phyloP scores from a whole-genome alignment of 2,329 filamentous ascomycete genomes.

The Botrytis fragariae region DNA sequence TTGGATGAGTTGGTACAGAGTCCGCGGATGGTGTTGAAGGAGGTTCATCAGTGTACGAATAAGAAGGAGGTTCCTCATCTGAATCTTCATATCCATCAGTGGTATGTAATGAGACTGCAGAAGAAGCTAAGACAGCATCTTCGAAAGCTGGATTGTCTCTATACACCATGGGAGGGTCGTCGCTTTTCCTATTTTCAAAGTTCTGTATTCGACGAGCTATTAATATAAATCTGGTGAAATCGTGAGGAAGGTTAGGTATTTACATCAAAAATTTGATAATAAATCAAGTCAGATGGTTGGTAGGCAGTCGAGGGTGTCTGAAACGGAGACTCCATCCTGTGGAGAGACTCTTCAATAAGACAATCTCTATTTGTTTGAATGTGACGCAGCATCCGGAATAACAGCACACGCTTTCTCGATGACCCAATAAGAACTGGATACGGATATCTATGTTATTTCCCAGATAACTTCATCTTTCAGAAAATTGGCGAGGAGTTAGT shows the following conservation, averaged over 20 bases:
- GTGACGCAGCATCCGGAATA: background rate
- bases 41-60: constrained; percentile 21
- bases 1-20: background rate
- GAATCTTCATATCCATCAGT: constrained; percentile 23
- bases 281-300: background rate
- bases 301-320: background rate
- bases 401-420: background rate
- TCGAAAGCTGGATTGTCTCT: constrained; percentile 28
- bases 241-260: no score
- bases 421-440: no score
- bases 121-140: constrained; percentile 32
- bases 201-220: background rate
- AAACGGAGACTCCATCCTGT: no score
- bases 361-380: no score
- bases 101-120: constrained; percentile 29
- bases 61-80: constrained; percentile 26
- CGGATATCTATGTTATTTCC: background rate
- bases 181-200: constrained; percentile 1
- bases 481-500: background rate
- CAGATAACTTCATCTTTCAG: background rate
- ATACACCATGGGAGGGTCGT: constrained; percentile 20
- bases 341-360: no score
- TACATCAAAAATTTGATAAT: background rate
- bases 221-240: background rate
- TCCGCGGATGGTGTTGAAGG: background rate